Base-by-base conservation (phyloP, 345 rosid genomes). In the Viola odorata region DNA sequence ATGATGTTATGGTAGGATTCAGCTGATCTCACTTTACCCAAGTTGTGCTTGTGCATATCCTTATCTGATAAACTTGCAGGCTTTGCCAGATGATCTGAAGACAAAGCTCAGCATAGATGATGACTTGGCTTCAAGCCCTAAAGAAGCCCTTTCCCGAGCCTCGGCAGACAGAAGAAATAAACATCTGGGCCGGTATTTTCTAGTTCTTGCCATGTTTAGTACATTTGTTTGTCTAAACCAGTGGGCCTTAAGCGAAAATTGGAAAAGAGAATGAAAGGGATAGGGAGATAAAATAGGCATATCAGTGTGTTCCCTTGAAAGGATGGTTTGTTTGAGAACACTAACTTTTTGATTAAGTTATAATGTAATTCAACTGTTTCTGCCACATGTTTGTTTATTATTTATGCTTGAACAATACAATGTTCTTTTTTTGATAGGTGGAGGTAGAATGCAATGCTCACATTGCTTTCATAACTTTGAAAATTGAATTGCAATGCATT, bases 111-210 rank as follows among this genome's bases (percentile, higher is more conserved):
- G 99, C 78, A 78, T 94, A 60, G 96, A 90, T 54, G 97, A 94
- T 68, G 99, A 89, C 76, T 56, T 81, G 52, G 83, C 80, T 72
- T 84, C 85, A 55, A 94, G 97, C 78, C 99, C 97, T 64, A 88
- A 94, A 78, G 97, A 90, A 83, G 91, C 96, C 65, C 91, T 92
- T 69, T 92, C 96, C 54, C 89, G 97, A 64, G 97, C 96, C 16
- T 94, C 99, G 69, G 91, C 90, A 59, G 99, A 94, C 74, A 76
- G 96, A 76, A 83, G 95, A 80, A 81, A 44, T 69, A 88, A 90
- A 67, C 86, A 94, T 81, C 96, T 94, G 55, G 88, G 83, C 83
- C 87, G 96, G 99, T 94, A 87, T 12, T 66, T 57, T 73, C 65
- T 60, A 6, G n/a, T 60, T 50, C 41, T 47, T 9, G 53, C 36